A percentile compares a stretch with the other conserved stretches of the same genome.
These are phyloP conservation scores for Comarum palustre DNA, from an alignment of 306 rosid species.

Conservation along the genomic window DNA sequence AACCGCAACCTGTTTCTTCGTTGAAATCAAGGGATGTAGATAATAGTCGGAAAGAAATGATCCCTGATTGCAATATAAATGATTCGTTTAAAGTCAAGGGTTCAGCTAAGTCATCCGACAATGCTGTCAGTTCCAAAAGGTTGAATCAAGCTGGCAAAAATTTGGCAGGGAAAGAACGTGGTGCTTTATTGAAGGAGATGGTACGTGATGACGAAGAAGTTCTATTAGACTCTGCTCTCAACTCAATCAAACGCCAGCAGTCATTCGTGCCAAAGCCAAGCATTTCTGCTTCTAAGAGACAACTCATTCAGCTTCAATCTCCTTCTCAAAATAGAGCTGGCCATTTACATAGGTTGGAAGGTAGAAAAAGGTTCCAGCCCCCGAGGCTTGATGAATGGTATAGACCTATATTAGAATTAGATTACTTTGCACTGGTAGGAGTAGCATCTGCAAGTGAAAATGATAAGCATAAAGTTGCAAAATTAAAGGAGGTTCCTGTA, in stretches of 20 bases:
- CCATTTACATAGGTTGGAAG: constrained; percentile 48
- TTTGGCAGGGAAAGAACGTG: constrained; percentile 29
- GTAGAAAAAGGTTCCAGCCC: constrained; percentile 76
- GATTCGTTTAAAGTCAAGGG: constrained; percentile 26
- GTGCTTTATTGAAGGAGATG: constrained; percentile 37
- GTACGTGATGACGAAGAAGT: constrained; percentile 45
- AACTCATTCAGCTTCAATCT: constrained; percentile 77
- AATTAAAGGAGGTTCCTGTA: constrained; percentile 80
- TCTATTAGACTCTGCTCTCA: constrained; percentile 56
- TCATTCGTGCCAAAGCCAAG: constrained; percentile 50
- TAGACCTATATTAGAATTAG: constrained; percentile 76
- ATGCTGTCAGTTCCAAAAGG: constrained; percentile 35
- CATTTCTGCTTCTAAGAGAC: constrained; percentile 57
- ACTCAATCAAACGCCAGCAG: constrained; percentile 47
- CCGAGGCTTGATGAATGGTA: constrained; percentile 88
- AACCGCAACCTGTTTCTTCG: constrained; percentile 29
- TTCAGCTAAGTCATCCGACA: constrained; percentile 31
- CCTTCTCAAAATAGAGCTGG: constrained; percentile 46
- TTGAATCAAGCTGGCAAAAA: constrained; percentile 35
- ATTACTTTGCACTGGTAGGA: constrained; percentile 69
- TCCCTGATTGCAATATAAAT: constrained; percentile 28
- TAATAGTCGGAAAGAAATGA: constrained; percentile 36
- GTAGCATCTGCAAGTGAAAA: constrained; percentile 59
- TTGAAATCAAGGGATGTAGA: constrained; percentile 40
- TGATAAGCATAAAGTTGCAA: constrained; percentile 41